Conservation (phyloP, 2,329 filamentous ascomycete species). For the Fusarium haematococcum region DNA sequence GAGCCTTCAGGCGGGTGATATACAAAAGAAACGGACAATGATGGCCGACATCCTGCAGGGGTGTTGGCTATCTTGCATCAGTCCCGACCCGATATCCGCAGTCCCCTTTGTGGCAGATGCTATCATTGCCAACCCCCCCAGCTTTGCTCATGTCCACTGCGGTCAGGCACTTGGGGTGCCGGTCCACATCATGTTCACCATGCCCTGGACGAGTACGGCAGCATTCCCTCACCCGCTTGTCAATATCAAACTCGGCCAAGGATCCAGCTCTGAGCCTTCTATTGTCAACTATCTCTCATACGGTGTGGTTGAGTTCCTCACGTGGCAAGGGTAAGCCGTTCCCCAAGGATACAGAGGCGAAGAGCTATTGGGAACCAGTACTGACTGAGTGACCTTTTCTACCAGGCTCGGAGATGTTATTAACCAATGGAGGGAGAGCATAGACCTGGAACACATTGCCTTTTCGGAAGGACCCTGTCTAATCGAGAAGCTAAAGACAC, state of each 20-base stretch:
- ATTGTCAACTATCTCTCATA: slow-evolving; percentile 78
- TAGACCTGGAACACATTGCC: background rate
- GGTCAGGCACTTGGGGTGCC: slow-evolving; percentile 17
- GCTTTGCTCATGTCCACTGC: slow-evolving; percentile 26
- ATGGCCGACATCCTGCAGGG: slow-evolving; percentile 45
- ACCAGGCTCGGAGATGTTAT: slow-evolving; percentile 21
- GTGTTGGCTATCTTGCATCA: slow-evolving; percentile 46
- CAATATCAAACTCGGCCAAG: slow-evolving; percentile 64
- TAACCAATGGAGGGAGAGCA: slow-evolving; percentile 12
- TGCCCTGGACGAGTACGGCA: slow-evolving; percentile 81
- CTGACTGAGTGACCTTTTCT: background rate
- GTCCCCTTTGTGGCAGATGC: slow-evolving; percentile 60
- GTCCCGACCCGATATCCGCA: slow-evolving; percentile 2
- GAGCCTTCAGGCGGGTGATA: slow-evolving; percentile 42
- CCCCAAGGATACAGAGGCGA: background rate
- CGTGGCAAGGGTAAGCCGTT: slow-evolving; percentile 72
- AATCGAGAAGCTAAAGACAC: slow-evolving; percentile 73
- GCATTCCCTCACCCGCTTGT: slow-evolving; percentile 79
- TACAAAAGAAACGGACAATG: slow-evolving; percentile 43
- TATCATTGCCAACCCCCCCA: slow-evolving; percentile 52
- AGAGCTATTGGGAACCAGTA: background rate
- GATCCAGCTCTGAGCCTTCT: slow-evolving; percentile 63
- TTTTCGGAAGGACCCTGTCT: slow-evolving; percentile 73
- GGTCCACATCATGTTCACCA: slow-evolving; percentile 27
- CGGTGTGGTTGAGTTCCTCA: slow-evolving; percentile 78